phyloP scores from a whole-genome alignment of 2,329 filamentous ascomycete species.

The Apiospora malaysiana region DNA sequence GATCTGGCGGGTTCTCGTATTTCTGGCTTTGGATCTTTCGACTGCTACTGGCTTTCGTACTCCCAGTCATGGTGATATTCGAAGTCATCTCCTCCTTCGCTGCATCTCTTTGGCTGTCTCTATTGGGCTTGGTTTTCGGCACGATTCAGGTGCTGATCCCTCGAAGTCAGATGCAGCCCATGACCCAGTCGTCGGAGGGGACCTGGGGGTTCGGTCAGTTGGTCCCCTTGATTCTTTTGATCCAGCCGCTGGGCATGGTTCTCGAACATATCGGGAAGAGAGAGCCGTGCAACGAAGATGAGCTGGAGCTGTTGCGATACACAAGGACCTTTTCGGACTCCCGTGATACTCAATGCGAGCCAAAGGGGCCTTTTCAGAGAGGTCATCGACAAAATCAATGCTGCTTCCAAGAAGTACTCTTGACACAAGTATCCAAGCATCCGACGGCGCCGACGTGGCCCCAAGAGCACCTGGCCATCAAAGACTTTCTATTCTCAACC shows the following conservation, averaged over 20 bases:
- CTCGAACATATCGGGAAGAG: constrained; percentile 19
- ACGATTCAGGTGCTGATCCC: constrained; percentile 22
- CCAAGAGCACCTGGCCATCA: not conserved
- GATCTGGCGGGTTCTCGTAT: not conserved
- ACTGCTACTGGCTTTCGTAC: not conserved
- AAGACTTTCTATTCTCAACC: constrained; percentile 18
- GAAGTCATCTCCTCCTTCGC: constrained; percentile 22
- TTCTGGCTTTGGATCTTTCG: constrained; percentile 21
- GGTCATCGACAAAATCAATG: not conserved
- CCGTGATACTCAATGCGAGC: constrained; percentile 5
- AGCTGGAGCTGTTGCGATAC: not conserved
- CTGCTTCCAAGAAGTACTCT: not conserved
- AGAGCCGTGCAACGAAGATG: not conserved
- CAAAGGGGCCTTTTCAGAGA: not conserved
- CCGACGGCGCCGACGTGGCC: not conserved
- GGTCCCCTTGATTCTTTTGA: constrained; percentile 21
- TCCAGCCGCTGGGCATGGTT: constrained; percentile 21
- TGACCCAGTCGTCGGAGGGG: constrained; percentile 15
- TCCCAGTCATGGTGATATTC: constrained; percentile 18
- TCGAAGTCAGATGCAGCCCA: constrained; percentile 20
- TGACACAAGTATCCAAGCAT: not conserved
- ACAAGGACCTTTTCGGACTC: not conserved
- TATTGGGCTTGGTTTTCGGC: constrained; percentile 21
- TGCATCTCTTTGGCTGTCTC: constrained; percentile 22
- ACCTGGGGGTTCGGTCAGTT: constrained; percentile 23